These are phyloP conservation scores for Zelopaecilomyces penicillatus DNA, from an alignment of 2,329 filamentous ascomycete genomes.

Conservation along the genomic window DNA sequence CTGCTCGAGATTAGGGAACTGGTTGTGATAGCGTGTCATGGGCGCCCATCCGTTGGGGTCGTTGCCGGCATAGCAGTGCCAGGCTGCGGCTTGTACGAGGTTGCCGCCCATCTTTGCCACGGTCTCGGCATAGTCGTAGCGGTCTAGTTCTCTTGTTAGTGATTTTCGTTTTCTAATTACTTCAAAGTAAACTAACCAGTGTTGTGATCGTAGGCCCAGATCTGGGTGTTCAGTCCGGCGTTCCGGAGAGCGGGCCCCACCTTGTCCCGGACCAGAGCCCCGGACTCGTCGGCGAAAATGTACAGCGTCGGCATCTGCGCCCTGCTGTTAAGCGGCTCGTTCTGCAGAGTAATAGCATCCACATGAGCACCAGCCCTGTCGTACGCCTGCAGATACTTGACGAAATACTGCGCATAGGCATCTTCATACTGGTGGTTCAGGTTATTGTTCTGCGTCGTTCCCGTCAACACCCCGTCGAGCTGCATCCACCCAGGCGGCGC, in stretches of 20 bases:
- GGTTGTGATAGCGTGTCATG: slow-evolving; percentile 30
- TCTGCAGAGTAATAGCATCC: slow-evolving; percentile 36
- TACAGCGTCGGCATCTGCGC: slow-evolving; percentile 31
- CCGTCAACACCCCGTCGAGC: slow-evolving; percentile 25
- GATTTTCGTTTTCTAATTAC: not conserved
- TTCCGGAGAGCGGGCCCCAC: slow-evolving; percentile 29
- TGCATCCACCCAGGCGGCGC: slow-evolving; percentile 36
- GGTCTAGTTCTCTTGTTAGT: slow-evolving; percentile 2
- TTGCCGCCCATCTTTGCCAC: slow-evolving; percentile 25
- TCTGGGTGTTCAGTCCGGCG: slow-evolving; percentile 30
- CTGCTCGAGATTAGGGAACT: slow-evolving; percentile 30
- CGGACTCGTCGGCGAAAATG: slow-evolving; percentile 29
- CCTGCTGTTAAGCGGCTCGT: slow-evolving; percentile 34
- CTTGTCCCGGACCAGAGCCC: slow-evolving; percentile 27
- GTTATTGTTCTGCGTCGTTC: slow-evolving; percentile 26
- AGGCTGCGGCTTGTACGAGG: slow-evolving; percentile 27
- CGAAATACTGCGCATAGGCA: slow-evolving; percentile 31
- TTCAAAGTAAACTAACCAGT: slow-evolving; percentile 16
- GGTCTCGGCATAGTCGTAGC: slow-evolving; percentile 27
- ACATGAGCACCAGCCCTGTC: slow-evolving; percentile 24
- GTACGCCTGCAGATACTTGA: slow-evolving; percentile 34
- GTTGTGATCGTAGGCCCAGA: slow-evolving; percentile 40
- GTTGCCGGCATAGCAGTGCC: slow-evolving; percentile 33
- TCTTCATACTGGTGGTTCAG: slow-evolving; percentile 23
- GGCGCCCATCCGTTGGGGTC: slow-evolving; percentile 25